phyloP scores from a whole-genome alignment of 495 filamentous ascomycete genomes.

The Xylaria curta region DNA sequence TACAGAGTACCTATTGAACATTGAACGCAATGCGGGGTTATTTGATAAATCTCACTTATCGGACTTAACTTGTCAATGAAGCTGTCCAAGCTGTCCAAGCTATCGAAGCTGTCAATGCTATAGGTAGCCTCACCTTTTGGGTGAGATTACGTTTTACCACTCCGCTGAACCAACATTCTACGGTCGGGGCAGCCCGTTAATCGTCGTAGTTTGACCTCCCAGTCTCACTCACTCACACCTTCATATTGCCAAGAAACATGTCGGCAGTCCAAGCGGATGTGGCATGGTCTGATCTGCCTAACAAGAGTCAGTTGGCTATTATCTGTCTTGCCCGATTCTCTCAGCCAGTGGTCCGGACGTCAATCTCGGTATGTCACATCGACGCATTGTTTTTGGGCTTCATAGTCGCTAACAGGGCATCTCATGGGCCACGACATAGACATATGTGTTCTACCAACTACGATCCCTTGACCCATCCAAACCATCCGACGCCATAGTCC shows the following conservation, averaged over 20 bases:
- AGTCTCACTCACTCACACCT: no score
- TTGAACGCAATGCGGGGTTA: not conserved
- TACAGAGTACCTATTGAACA: not conserved
- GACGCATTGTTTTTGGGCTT: not conserved
- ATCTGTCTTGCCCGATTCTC: constrained; percentile 67
- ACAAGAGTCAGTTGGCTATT: constrained; percentile 68
- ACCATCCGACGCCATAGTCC: constrained; percentile 63
- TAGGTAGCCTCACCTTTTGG: not conserved
- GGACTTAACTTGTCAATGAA: not conserved
- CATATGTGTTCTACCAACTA: constrained; percentile 70
- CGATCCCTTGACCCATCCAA: constrained; percentile 62
- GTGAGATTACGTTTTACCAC: not conserved
- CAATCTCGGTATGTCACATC: constrained; percentile 49
- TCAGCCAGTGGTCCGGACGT: constrained; percentile 69
- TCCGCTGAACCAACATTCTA: not conserved
- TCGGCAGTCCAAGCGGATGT: constrained; percentile 32
- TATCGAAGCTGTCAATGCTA: not conserved
- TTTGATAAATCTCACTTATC: not conserved
- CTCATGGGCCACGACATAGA: constrained; percentile 1
- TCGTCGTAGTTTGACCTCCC: constrained; percentile 4
- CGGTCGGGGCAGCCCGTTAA: not conserved
- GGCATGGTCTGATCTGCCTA: constrained; percentile 63
- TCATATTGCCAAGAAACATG: not conserved
- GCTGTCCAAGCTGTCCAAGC: not conserved
- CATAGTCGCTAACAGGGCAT: not conserved